Evolutionary conservation across 805 yeast species (phyloP).

Genomic region (Candida boidinii): DNA sequence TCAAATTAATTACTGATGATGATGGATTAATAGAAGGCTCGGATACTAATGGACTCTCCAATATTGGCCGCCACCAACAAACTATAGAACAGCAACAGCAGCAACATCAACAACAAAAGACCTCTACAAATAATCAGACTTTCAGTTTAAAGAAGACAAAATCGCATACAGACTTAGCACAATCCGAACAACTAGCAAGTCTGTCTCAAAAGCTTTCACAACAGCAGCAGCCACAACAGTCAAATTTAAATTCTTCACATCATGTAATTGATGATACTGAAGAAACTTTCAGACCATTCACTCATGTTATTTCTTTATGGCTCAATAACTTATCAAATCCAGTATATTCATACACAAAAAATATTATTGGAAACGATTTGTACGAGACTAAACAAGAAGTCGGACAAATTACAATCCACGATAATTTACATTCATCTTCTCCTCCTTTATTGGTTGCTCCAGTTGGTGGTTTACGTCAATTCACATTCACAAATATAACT

Average conservation of each 20-base stretch:
- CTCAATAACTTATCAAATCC: slow-evolving; percentile 19
- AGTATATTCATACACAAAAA: not conserved
- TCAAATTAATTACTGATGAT: slow-evolving; percentile 28
- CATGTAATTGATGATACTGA: not conserved
- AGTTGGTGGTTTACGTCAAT: slow-evolving; percentile 33
- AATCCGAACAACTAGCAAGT: no score
- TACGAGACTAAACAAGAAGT: slow-evolving; percentile 3
- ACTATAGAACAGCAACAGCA: slow-evolving; percentile 1
- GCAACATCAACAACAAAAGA: slow-evolving; percentile 1
- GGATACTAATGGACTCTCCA: not conserved
- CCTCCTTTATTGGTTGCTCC: slow-evolving; percentile 28
- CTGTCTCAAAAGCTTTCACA: no score
- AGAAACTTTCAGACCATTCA: slow-evolving; percentile 19
- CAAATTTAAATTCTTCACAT: slow-evolving; percentile 8
- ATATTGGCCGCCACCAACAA: not conserved
- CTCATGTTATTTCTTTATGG: slow-evolving; percentile 20
- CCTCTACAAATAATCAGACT: not conserved
- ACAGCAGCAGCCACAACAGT: slow-evolving; percentile 8
- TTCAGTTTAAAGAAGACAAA: slow-evolving; percentile 11
- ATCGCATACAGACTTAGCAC: slow-evolving; percentile 8
- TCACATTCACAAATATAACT: slow-evolving; percentile 22
- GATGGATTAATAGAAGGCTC: slow-evolving; percentile 17
- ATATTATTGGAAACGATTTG: not conserved
- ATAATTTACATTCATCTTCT: not conserved
- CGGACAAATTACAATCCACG: slow-evolving; percentile 9